A percentile compares a stretch with the other conserved stretches of the same genome.
These are phyloP conservation scores for Botryotinia calthae DNA, from an alignment of 2,329 filamentous ascomycete species.

Conservation along the genomic window DNA sequence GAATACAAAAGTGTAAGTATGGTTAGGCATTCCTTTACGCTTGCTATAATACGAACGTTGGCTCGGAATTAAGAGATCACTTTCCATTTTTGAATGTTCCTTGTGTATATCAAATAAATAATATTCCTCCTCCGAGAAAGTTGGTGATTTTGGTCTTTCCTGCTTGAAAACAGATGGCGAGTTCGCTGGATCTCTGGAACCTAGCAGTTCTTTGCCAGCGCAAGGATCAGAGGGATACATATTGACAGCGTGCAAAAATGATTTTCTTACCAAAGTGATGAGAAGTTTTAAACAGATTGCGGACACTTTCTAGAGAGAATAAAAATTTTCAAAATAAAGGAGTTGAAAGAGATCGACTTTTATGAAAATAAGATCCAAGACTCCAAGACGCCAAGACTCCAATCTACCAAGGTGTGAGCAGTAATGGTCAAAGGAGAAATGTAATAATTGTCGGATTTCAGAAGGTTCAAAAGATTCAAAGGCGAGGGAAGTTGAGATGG, in stretches of 20 bases:
- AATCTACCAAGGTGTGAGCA: neutral
- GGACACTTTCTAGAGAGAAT: too few relatives aligned
- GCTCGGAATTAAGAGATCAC: too few relatives aligned
- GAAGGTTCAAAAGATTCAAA: neutral
- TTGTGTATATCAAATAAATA: fast-evolving
- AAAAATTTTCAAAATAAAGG: too few relatives aligned
- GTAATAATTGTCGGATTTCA: neutral
- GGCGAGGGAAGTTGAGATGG: neutral
- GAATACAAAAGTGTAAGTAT: neutral
- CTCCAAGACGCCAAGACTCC: neutral
- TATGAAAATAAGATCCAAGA: neutral
- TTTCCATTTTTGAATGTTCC: neutral
- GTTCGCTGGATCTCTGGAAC: neutral
- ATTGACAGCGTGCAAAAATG: neutral
- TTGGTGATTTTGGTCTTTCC: neutral
- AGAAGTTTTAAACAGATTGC: too few relatives aligned
- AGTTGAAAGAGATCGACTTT: too few relatives aligned
- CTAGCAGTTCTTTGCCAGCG: neutral
- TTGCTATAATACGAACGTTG: neutral
- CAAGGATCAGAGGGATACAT: neutral
- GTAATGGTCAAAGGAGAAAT: neutral
- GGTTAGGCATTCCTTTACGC: neutral
- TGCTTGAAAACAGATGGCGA: fast-evolving
- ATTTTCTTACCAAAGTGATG: too few relatives aligned
- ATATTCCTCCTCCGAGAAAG: neutral